Percentiles rank a stretch among this genome's conserved stretches.
Conservation (phyloP, 148 eudicot species). For the Heliosperma pusillum region DNA sequence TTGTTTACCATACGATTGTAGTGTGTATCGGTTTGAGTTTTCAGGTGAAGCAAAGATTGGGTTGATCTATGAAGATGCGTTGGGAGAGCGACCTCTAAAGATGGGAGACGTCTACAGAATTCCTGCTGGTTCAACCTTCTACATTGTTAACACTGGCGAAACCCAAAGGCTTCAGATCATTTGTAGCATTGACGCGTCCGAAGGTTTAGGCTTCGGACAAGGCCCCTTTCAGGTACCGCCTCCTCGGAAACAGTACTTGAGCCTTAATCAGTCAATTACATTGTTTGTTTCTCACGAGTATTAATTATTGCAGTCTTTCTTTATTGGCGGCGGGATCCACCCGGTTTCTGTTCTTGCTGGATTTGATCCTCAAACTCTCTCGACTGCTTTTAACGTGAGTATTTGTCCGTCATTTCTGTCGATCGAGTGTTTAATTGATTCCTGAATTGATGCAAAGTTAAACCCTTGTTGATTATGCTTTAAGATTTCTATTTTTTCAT, state of each 20-base stretch:
- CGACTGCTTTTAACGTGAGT: slow-evolving; percentile 77
- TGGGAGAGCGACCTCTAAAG: slow-evolving; percentile 49
- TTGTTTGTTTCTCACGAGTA: background rate
- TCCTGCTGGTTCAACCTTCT: slow-evolving; percentile 71
- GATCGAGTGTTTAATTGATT: too few relatives aligned
- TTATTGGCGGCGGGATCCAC: slow-evolving; percentile 68
- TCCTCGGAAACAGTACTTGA: background rate
- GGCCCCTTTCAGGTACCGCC: slow-evolving; percentile 38
- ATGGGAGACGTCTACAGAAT: slow-evolving; percentile 79
- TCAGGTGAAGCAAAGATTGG: slow-evolving; percentile 86
- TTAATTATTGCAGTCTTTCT: slow-evolving; percentile 61
- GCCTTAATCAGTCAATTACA: background rate
- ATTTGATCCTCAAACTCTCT: slow-evolving; percentile 54
- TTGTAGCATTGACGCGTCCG: slow-evolving; percentile 64
- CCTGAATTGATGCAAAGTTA: too few relatives aligned
- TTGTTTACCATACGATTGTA: too few relatives aligned
- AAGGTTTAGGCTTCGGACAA: slow-evolving; percentile 46
- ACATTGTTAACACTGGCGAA: slow-evolving; percentile 55
- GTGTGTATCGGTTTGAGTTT: background rate
- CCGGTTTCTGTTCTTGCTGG: slow-evolving; percentile 76
- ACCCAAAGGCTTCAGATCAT: slow-evolving; percentile 61
- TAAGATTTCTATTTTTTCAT: too few relatives aligned
- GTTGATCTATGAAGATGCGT: slow-evolving; percentile 54
- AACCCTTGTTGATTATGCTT: too few relatives aligned
- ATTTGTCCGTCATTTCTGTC: background rate